Evolutionary conservation across 2,329 filamentous ascomycete species (phyloP), one percentile per base, ranked within the genome.

Genomic region (Verticillium longisporum): DNA sequence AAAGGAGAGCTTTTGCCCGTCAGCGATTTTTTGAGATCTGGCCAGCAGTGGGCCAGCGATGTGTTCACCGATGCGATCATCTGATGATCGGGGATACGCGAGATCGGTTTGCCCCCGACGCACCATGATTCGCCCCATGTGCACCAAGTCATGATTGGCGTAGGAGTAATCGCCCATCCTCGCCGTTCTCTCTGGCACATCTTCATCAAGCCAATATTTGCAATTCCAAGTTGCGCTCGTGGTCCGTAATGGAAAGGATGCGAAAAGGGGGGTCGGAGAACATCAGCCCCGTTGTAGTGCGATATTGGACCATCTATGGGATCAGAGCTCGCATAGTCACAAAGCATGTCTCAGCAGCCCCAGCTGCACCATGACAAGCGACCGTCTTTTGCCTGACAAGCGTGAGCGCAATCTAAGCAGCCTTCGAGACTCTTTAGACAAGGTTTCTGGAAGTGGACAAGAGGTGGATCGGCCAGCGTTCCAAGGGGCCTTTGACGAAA

Each of bases 71-170:
- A 59, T 62, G 62, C 60, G 63, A 62, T 65, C 62, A 56, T 64
- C 62, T 41, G 41, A 58, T 62, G 63, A 65, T 65, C 63, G 63
- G 62, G 63, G 58, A 59, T 59, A 55, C 58, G 58, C 58, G 58
- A 62, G 62, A 65, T 65, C 63, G 63, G 54, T 58, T 59, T 62
- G 41, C 58, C 62, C 60, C 59, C 50, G 56, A 62, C 61, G 58
- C 55, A 55, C 62, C 32, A 6, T 36, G 55, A 56, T 56, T 36
- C 14, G 32, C 18, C 55, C 34, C 26, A 9, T 36, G 31, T 36
- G 14, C 31, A 36, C 18, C 2, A 37, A 10, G 15, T 21, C n/a
- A n/a, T n/a, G n/a, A n/a, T n/a, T n/a, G n/a, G n/a, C n/a, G n/a
- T n/a, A n/a, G n/a, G n/a, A 18, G 41, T 4, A 18, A 10, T 7